Conservation (phyloP, 306 rosid genomes). For the Fagus sylvatica region DNA sequence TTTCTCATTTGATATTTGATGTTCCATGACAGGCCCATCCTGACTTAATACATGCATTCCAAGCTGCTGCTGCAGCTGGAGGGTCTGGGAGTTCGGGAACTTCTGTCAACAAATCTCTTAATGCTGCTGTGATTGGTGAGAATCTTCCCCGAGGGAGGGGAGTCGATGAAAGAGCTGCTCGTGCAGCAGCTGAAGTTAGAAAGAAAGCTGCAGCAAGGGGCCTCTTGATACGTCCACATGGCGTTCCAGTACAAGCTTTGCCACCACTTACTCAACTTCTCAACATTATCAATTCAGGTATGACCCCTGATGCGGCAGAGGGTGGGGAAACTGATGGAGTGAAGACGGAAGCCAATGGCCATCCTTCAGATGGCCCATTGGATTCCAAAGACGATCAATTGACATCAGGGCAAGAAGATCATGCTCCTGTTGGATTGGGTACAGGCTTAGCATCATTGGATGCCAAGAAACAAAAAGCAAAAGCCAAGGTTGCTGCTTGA, state of each 20-base stretch:
- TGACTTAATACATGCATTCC: conserved; percentile 87
- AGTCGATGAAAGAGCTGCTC: conserved; percentile 89
- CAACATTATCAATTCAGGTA: conserved; percentile 69
- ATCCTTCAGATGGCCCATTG: conserved; percentile 28
- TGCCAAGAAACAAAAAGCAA: conserved; percentile 76
- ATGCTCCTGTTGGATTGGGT: conserved; percentile 83
- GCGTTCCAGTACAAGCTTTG: conserved; percentile 84
- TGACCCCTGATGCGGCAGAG: conserved; percentile 47
- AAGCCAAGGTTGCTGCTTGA: conserved; percentile 60
- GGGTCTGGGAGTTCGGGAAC: conserved; percentile 79
- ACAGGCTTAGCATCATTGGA: conserved; percentile 75
- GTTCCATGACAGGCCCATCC: conserved; percentile 70
- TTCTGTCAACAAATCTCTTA: conserved; percentile 69
- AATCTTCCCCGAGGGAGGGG: conserved; percentile 85
- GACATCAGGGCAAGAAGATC: conserved; percentile 35
- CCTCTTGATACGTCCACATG: conserved; percentile 70
- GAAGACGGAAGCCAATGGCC: conserved; percentile 41
- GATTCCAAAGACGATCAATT: conserved; percentile 42
- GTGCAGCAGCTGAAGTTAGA: conserved; percentile 90
- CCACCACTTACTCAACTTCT: conserved; percentile 81
- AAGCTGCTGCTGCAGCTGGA: conserved; percentile 84
- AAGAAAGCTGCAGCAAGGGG: conserved; percentile 96
- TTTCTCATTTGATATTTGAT: conserved; percentile 8
- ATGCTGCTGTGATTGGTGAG: conserved; percentile 78
- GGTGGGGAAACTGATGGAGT: conserved; percentile 52